phyloP scores from a whole-genome alignment of 2,329 filamentous ascomycete species.

The Colletotrichum spaethianum region DNA sequence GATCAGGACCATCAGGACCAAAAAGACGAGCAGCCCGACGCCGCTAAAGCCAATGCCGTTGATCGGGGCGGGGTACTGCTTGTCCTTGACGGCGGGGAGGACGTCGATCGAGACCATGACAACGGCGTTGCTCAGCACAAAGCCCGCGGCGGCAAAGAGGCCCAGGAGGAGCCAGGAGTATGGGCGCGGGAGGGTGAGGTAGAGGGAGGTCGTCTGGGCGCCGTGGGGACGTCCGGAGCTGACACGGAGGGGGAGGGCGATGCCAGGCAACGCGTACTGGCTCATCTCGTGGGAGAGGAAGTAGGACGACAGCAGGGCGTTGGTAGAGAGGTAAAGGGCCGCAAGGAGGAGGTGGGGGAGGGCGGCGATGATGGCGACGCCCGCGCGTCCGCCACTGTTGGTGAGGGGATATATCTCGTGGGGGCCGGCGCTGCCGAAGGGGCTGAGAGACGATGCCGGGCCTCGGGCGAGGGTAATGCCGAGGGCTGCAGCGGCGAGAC shows the following conservation, averaged over 20 bases:
- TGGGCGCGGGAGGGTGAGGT: slow-evolving; percentile 64
- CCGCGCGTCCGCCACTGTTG: slow-evolving; percentile 45
- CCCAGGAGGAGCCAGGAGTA: slow-evolving; percentile 61
- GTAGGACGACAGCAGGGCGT: slow-evolving; percentile 63
- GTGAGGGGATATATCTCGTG: slow-evolving; percentile 51
- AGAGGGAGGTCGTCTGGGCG: slow-evolving; percentile 62
- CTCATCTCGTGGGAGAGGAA: slow-evolving; percentile 66
- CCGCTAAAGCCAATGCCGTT: slow-evolving; percentile 59
- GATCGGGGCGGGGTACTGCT: slow-evolving; percentile 39
- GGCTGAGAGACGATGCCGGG: slow-evolving; percentile 50
- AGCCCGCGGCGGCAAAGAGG: slow-evolving; percentile 59
- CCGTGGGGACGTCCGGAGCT: slow-evolving; percentile 61
- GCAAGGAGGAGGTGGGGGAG: slow-evolving; percentile 65
- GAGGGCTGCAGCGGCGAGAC: slow-evolving; percentile 57
- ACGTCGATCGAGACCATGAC: slow-evolving; percentile 52
- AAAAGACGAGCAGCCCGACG: slow-evolving; percentile 57
- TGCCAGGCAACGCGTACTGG: slow-evolving; percentile 55
- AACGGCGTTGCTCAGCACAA: slow-evolving; percentile 58
- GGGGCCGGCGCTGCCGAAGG: slow-evolving; percentile 56
- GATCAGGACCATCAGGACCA: slow-evolving; percentile 56
- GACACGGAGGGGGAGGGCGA: slow-evolving; percentile 58
- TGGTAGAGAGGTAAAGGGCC: slow-evolving; percentile 62
- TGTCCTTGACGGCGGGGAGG: slow-evolving; percentile 26
- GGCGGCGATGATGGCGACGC: slow-evolving; percentile 56
- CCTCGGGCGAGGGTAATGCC: slow-evolving; percentile 51